Conservation (phyloP, 2,329 filamentous ascomycete genomes). For the Tolypocladium sp. region DNA sequence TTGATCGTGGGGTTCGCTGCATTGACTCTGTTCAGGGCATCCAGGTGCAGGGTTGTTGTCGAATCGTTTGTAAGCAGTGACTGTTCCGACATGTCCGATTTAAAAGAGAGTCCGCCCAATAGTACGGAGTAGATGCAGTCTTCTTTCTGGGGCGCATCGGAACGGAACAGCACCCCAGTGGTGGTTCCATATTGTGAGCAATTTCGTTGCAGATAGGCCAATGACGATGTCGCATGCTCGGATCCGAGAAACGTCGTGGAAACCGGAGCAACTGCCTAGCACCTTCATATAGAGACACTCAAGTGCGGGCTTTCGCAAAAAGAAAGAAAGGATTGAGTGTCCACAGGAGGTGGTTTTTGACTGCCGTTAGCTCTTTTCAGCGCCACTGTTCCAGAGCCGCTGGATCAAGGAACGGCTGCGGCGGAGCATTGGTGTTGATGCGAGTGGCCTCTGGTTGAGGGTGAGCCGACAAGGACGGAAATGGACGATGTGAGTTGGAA, state of each 20-base stretch:
- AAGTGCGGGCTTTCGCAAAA: neutral
- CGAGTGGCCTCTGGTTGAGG: constrained; percentile 12
- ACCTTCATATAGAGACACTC: no score
- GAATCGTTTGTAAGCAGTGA: neutral
- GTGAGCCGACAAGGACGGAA: neutral
- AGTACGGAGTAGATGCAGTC: neutral
- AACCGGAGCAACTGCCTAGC: neutral
- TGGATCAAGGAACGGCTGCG: constrained; percentile 27
- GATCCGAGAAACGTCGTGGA: neutral
- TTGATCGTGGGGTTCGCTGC: no score
- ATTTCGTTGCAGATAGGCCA: neutral
- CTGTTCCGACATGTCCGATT: neutral
- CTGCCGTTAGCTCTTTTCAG: neutral
- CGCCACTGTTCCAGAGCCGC: constrained; percentile 11
- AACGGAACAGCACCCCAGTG: neutral
- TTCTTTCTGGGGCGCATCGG: neutral
- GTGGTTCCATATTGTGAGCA: neutral
- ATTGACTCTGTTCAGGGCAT: neutral
- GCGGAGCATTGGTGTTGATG: constrained; percentile 16
- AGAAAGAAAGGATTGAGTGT: neutral
- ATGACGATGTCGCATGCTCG: neutral
- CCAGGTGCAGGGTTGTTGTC: neutral
- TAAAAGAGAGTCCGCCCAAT: neutral
- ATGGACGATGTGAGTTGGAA: neutral
- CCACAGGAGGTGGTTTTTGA: neutral